phyloP scores from a whole-genome alignment of 2,329 filamentous ascomycete genomes.

The Helotiales sp. region DNA sequence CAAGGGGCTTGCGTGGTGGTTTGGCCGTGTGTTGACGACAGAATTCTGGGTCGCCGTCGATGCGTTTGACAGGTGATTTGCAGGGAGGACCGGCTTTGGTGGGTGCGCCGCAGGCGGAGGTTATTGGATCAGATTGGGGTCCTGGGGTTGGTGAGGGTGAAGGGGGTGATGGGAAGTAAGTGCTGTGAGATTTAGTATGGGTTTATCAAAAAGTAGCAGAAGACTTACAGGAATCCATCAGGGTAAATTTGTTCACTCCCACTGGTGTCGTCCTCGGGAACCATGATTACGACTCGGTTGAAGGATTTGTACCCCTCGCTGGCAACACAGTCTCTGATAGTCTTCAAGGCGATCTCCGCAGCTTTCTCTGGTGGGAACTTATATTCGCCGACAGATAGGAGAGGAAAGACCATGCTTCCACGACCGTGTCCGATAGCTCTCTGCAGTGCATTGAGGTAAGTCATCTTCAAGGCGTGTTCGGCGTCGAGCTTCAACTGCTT shows the following conservation, averaged over 20 bases:
- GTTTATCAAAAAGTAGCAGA: neutral
- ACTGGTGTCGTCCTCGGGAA: neutral
- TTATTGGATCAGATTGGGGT: too few relatives aligned
- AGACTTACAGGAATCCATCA: neutral
- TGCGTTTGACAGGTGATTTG: too few relatives aligned
- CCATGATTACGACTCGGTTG: neutral
- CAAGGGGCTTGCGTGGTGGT: too few relatives aligned
- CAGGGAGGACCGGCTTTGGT: too few relatives aligned
- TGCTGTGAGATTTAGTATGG: neutral
- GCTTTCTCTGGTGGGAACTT: neutral
- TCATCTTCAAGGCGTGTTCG: neutral
- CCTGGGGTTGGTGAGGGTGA: neutral
- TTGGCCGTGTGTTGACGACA: too few relatives aligned
- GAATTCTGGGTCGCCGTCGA: too few relatives aligned
- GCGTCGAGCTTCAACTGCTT: neutral
- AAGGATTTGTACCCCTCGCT: neutral
- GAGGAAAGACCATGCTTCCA: neutral
- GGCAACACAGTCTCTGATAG: neutral
- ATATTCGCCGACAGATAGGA: neutral
- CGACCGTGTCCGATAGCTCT: neutral
- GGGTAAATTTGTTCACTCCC: neutral
- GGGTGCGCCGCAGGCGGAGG: too few relatives aligned
- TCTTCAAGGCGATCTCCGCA: neutral
- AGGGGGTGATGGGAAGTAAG: neutral
- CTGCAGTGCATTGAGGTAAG: neutral